These are phyloP conservation scores for Fusarium concolor DNA, from an alignment of 2,329 filamentous ascomycete species.

Conservation along the genomic window DNA sequence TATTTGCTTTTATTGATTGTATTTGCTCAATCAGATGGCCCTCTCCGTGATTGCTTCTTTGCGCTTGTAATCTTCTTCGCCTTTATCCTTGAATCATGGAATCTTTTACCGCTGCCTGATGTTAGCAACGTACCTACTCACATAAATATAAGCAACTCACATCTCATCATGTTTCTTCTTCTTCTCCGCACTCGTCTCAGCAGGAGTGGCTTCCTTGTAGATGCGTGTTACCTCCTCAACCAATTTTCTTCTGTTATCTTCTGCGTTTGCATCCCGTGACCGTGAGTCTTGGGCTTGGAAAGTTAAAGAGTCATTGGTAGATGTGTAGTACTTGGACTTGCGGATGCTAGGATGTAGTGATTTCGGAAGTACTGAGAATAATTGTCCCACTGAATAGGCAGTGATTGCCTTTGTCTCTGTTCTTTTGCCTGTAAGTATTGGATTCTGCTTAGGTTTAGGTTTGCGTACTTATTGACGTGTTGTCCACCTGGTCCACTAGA, in stretches of 20 bases:
- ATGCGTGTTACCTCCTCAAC: conserved; percentile 61
- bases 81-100: conserved; percentile 58
- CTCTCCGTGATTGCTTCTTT: conserved; percentile 63
- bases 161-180: conserved; percentile 61
- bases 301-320: conserved; percentile 62
- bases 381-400: conserved; percentile 61
- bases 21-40: conserved; percentile 44
- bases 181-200: conserved; percentile 59
- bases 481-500: conserved; percentile 72
- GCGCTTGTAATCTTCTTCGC: conserved; percentile 62
- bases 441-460: conserved; percentile 49
- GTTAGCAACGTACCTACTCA: conserved; percentile 10
- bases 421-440: conserved; percentile 60
- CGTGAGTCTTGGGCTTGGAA: conserved; percentile 68
- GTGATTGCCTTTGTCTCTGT: conserved; percentile 71
- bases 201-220: conserved; percentile 60
- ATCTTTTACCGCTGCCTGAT: conserved; percentile 58
- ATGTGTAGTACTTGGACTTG: conserved; percentile 66
- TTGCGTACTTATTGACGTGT: conserved; percentile 70
- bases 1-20: neutral
- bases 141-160: conserved; percentile 49
- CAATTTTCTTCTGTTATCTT: conserved; percentile 65
- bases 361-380: conserved; percentile 59
- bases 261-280: conserved; percentile 63
- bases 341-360: conserved; percentile 60